Evolutionary conservation across 106 monocot species (phyloP).

Genomic region (Phalaenopsis aphrodite): DNA sequence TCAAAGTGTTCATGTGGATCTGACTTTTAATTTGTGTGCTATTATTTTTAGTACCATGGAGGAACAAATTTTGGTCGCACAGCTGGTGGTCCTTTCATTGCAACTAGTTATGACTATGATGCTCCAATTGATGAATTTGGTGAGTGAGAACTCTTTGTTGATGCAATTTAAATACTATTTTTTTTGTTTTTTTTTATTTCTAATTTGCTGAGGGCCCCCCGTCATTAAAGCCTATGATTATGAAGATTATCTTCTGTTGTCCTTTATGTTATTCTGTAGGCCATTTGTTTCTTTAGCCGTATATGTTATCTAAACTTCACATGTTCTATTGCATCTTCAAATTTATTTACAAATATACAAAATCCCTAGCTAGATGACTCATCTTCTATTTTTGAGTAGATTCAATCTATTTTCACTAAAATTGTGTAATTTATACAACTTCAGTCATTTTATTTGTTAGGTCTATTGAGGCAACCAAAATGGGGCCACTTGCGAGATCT

Average conservation of each 20-base stretch:
- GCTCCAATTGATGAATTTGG: constrained; percentile 67
- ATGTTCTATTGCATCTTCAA: neutral
- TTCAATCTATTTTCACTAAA: neutral
- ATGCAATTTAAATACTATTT: neutral
- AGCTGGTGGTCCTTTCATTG: constrained; percentile 46
- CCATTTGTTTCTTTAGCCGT: neutral
- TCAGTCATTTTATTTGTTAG: constrained; percentile 19
- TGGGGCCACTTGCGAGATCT: constrained; percentile 97
- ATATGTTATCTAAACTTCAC: neutral
- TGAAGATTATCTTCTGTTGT: neutral
- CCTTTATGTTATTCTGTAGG: neutral
- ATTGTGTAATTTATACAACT: neutral
- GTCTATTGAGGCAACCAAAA: constrained; percentile 80
- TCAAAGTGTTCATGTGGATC: neutral
- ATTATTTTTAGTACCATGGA: constrained; percentile 41
- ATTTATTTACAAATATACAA: neutral
- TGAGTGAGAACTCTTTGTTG: neutral
- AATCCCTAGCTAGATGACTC: too few species aligned
- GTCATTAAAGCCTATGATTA: neutral
- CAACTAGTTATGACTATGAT: constrained; percentile 58
- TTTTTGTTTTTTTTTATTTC: neutral
- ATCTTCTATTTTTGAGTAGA: neutral
- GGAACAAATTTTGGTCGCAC: constrained; percentile 52
- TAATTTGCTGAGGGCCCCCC: neutral
- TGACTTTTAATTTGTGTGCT: neutral